Evolutionary conservation across 31 red algal species (phyloP).

Genomic region (Endocladia muricata): DNA sequence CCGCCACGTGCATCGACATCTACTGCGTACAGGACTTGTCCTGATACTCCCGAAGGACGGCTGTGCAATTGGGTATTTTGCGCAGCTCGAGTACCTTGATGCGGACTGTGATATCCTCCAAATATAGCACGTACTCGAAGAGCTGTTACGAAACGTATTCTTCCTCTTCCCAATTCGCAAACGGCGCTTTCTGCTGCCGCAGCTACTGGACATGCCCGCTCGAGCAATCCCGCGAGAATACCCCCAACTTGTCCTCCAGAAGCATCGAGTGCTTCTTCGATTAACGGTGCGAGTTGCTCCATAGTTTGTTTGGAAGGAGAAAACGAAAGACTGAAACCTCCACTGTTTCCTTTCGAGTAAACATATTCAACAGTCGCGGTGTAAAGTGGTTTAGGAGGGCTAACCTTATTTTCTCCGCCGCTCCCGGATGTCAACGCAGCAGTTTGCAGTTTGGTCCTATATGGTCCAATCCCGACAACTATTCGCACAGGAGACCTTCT

Average conservation of each 20-base stretch:
- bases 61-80: too few relatives aligned
- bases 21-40: slow-evolving; percentile 57
- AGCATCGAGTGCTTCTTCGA: slow-evolving; percentile 87
- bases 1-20: slow-evolving; percentile 81
- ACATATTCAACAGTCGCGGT: slow-evolving; percentile 82
- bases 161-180: slow-evolving; percentile 58
- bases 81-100: background rate
- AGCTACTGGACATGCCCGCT: slow-evolving; percentile 79
- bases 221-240: slow-evolving; percentile 72
- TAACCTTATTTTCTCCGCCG: background rate
- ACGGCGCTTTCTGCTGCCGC: slow-evolving; percentile 76
- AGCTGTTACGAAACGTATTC: slow-evolving; percentile 77
- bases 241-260: slow-evolving; percentile 80
- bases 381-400: slow-evolving; percentile 36
- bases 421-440: background rate
- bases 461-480: slow-evolving; percentile 73
- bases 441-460: background rate
- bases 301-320: slow-evolving; percentile 69
- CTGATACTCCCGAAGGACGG: background rate
- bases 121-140: slow-evolving; percentile 83
- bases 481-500: slow-evolving; percentile 79
- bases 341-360: slow-evolving; percentile 78
- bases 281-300: slow-evolving; percentile 63
- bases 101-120: slow-evolving; percentile 19
- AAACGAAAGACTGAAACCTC: slow-evolving; percentile 85